Base-by-base conservation (phyloP, 805 yeast genomes). In the Teunomyces cretensis region DNA sequence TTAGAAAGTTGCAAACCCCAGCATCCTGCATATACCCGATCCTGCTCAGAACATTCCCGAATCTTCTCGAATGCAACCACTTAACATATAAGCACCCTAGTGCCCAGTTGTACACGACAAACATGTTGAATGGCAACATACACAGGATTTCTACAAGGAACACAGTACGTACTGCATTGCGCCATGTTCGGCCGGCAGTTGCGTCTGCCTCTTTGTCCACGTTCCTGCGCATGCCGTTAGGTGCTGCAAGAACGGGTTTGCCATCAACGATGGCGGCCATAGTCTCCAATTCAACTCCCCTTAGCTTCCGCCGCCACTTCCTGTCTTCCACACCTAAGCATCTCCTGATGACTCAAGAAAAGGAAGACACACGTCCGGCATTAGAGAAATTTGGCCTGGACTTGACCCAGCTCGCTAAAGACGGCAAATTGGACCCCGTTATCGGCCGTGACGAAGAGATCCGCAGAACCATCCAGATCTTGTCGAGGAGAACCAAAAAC, bases 371-470 rank as follows among this genome's bases (percentile, higher is more conserved):
- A 28, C 50, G 65, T 50, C 86, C 92, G 0, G 95, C 97, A 0
- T 68, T 92, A 48, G 89, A 89, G 55, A 83, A 84, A 58, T 92
- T 71, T 61, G 99, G 97, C 16, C 79, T 86, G 0, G 92, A 94
- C 62, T 68, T 92, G 50, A 94, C 98, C 1, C 81, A 84, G 46
- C 64, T 92, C 53, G 99, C 99, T 1, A 76, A 78, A 49, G 88
- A 87, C 44, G 98, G 98, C 24, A 88, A 88, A 56, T 72, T 92
- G 31, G 99, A 92, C 58, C 99, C 99, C 0, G 98, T 94, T 16
- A 94, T 92, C 57, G 99, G 99, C 2, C 76, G 98, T 51, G 98
- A 94, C 58, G 96, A 91, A 50, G 98, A 94, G 61, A 94, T 92
- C 45, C 78, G 92, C 47, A 75, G 99, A 47, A 92, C 98, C 0